A percentile compares a stretch with the other conserved stretches of the same genome.
These are phyloP conservation scores for Hanseniaspora osmophila DNA, from an alignment of 805 yeast species.

Conservation along the genomic window DNA sequence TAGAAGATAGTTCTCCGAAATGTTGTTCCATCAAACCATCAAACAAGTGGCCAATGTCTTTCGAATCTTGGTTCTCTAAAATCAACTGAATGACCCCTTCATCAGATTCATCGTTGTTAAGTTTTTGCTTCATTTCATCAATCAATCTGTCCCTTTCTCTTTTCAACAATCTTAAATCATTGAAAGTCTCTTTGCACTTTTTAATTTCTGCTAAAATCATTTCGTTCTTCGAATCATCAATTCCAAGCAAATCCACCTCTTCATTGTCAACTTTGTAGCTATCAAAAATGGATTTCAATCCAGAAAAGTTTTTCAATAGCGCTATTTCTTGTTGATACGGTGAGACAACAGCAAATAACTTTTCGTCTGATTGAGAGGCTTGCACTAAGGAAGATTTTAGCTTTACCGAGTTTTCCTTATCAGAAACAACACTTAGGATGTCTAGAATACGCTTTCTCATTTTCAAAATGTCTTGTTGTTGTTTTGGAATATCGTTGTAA, in stretches of 20 bases:
- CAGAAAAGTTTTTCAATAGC: conserved; percentile 31
- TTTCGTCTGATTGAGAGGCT: conserved; percentile 46
- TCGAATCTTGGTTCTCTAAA: conserved; percentile 35
- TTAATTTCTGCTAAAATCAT: conserved; percentile 27
- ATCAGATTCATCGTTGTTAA: conserved; percentile 66
- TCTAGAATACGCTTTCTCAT: conserved; percentile 24
- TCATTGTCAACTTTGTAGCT: conserved; percentile 8
- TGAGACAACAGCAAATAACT: conserved; percentile 34
- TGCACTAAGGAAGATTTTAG: conserved; percentile 46
- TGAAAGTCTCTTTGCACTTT: conserved; percentile 40
- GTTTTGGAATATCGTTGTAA: conserved; percentile 14
- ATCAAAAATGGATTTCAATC: conserved; percentile 26
- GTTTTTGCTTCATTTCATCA: conserved; percentile 49
- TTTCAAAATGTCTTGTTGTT: conserved; percentile 25
- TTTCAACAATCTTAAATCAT: conserved; percentile 47
- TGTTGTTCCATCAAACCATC: conserved; percentile 54
- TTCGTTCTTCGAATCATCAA: conserved; percentile 37
- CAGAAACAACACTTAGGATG: conserved; percentile 22
- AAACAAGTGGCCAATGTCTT: conserved; percentile 31
- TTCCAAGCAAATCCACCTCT: conserved; percentile 42
- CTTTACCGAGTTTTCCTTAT: conserved; percentile 43
- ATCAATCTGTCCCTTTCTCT: conserved; percentile 49
- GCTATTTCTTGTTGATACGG: conserved; percentile 29
- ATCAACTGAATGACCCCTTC: background rate
- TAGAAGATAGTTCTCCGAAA: conserved; percentile 51